These are phyloP conservation scores for Erodium trifolium DNA, from an alignment of 441 rosid genomes.

Conservation along the genomic window DNA sequence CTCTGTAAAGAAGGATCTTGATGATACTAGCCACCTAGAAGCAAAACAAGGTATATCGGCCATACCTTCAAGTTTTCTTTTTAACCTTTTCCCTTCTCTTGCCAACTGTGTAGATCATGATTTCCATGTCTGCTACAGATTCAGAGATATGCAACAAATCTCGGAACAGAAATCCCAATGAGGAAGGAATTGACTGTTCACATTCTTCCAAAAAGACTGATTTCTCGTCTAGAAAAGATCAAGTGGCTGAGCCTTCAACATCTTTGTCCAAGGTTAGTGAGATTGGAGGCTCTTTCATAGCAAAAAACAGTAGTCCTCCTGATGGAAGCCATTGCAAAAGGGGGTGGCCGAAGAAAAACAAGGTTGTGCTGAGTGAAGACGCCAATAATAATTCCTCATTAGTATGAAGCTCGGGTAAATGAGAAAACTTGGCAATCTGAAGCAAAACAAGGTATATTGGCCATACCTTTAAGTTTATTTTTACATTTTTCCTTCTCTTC, in stretches of 20 bases:
- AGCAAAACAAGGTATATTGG: slow-evolving; percentile 1
- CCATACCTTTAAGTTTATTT: neutral
- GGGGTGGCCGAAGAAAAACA: slow-evolving; percentile 29
- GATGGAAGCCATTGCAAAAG: slow-evolving; percentile 27
- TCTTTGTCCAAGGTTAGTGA: slow-evolving; percentile 23
- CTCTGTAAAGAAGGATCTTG: slow-evolving; percentile 25
- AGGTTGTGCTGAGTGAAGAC: slow-evolving; percentile 17
- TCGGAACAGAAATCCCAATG: too few relatives aligned
- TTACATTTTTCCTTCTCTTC: slow-evolving; percentile 14
- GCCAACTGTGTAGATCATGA: too few relatives aligned
- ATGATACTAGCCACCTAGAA: slow-evolving; percentile 19
- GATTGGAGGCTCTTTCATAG: slow-evolving; percentile 15
- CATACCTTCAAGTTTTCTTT: neutral
- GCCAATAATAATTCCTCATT: neutral
- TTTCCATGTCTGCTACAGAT: too few relatives aligned
- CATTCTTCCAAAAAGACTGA: too few relatives aligned
- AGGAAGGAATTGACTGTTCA: too few relatives aligned
- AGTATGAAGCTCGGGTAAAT: slow-evolving; percentile 15
- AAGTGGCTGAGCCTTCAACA: slow-evolving; percentile 11
- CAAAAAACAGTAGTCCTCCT: neutral
- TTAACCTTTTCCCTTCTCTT: too few relatives aligned
- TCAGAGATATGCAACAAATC: too few relatives aligned
- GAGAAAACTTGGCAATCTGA: slow-evolving; percentile 15
- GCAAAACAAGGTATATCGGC: slow-evolving; percentile 6
- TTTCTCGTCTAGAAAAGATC: slow-evolving; percentile 12